Conservation (phyloP, 2,329 filamentous ascomycete species). For the Fusarium devonianum region DNA sequence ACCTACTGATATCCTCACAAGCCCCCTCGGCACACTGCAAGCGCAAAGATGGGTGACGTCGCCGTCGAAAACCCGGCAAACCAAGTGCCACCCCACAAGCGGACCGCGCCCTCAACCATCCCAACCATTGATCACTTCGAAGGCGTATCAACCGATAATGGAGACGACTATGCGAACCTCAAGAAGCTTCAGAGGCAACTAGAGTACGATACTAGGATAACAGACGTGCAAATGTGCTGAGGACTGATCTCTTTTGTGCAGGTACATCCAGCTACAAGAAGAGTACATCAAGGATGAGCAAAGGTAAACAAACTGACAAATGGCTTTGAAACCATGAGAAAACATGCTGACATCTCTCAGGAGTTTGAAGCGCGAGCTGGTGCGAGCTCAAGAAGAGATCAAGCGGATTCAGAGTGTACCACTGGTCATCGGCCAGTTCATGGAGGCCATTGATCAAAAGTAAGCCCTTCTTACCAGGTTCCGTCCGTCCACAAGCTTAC, state of each 20-base stretch:
- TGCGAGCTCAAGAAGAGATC: constrained; percentile 98
- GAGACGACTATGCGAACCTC: constrained; percentile 92
- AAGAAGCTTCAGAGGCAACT: constrained; percentile 97
- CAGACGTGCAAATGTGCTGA: constrained; percentile 1
- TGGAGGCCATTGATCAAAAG: constrained; percentile 99
- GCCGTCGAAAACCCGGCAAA: constrained; percentile 82
- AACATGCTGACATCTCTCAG: constrained; percentile 53
- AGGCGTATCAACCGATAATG: constrained; percentile 79
- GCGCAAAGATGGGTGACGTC: constrained; percentile 79
- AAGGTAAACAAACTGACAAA: constrained; percentile 59
- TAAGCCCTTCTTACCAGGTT: constrained; percentile 53
- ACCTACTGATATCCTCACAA: constrained; percentile 1
- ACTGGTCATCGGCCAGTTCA: constrained; percentile 97
- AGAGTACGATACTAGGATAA: constrained; percentile 66
- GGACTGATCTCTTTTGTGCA: constrained; percentile 48
- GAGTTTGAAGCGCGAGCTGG: constrained; percentile 95
- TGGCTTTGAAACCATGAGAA: not conserved
- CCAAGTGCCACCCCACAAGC: constrained; percentile 79
- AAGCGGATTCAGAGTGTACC: constrained; percentile 99
- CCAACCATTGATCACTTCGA: constrained; percentile 91
- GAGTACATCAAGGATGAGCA: constrained; percentile 99
- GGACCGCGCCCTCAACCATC: constrained; percentile 79
- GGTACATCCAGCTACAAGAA: constrained; percentile 96
- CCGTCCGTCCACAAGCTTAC: constrained; percentile 12
- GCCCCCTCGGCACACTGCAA: constrained; percentile 10